Conservation (phyloP, 176 grass and related monocot species). For the Leersia perrieri region DNA sequence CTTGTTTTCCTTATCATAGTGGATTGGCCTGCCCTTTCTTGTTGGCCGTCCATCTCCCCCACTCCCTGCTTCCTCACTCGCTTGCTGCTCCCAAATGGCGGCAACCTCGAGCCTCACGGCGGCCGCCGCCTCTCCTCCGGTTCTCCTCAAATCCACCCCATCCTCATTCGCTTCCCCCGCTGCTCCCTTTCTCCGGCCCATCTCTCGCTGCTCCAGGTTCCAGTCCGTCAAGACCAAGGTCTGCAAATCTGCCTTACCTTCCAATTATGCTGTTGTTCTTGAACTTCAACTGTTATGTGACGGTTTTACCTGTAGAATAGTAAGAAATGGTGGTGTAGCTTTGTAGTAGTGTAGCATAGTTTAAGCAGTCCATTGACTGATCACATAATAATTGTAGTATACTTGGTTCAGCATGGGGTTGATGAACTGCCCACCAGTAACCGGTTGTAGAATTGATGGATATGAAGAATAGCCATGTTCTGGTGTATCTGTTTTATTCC, state of each 20-base stretch:
- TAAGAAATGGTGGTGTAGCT: no score
- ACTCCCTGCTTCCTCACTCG: not conserved
- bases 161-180: not conserved
- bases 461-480: not conserved
- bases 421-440: not conserved
- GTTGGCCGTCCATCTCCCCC: constrained; percentile 24
- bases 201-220: constrained; percentile 35
- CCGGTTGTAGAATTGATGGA: not conserved
- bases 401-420: not conserved
- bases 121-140: not conserved
- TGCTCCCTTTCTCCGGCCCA: constrained; percentile 9
- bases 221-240: constrained; percentile 62
- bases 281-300: not conserved
- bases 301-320: no score
- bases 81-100: constrained; percentile 28
- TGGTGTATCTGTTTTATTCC: not conserved
- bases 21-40: constrained; percentile 16
- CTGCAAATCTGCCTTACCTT: not conserved
- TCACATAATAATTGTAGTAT: not conserved
- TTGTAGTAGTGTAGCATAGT: not conserved
- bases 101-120: constrained; percentile 33
- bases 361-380: not conserved
- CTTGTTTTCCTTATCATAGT: constrained; percentile 4
- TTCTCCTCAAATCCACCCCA: constrained; percentile 8
- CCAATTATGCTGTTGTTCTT: not conserved